Conservation (phyloP, 352 stramenopile genomes). For the Bremia lactucae region DNA sequence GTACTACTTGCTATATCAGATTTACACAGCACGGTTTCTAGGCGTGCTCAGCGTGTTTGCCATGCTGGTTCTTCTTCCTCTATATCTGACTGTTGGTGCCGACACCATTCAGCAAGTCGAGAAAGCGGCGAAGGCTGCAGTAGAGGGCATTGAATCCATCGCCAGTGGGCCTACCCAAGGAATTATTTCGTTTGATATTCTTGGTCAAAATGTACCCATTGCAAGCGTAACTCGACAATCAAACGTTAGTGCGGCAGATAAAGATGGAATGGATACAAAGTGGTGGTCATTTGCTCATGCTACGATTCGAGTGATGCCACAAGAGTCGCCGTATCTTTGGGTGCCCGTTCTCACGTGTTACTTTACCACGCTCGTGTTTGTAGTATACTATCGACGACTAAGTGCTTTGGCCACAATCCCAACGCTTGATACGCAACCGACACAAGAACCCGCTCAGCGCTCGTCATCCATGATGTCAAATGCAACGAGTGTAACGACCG, state of each 20-base stretch:
- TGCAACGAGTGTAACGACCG: conserved; percentile 13
- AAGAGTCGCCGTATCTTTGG: conserved; percentile 72
- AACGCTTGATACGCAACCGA: conserved; percentile 8
- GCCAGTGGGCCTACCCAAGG: conserved; percentile 7
- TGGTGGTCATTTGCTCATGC: conserved; percentile 74
- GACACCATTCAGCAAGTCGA: conserved; percentile 24
- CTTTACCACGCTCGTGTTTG: conserved; percentile 64
- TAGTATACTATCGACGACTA: conserved; percentile 60
- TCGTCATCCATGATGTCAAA: conserved; percentile 23
- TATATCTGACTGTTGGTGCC: conserved; percentile 55
- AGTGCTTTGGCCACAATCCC: conserved; percentile 54
- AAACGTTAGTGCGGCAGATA: conserved; percentile 3
- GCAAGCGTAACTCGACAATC: neutral
- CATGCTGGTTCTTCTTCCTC: conserved; percentile 52
- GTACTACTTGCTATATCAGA: conserved; percentile 79
- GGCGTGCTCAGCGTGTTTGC: conserved; percentile 50
- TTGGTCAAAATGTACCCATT: conserved; percentile 2
- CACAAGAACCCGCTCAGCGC: conserved; percentile 1
- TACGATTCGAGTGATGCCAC: conserved; percentile 71
- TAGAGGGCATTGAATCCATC: conserved; percentile 18
- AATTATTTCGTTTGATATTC: conserved; percentile 8
- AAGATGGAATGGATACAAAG: conserved; percentile 24
- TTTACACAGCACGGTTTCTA: conserved; percentile 63
- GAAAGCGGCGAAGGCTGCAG: conserved; percentile 14
- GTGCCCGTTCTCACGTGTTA: conserved; percentile 64